A percentile compares a stretch with the other conserved stretches of the same genome.
phyloP scores from a whole-genome alignment of 164 flowering plant species.

The Umbilicus rupestris region DNA sequence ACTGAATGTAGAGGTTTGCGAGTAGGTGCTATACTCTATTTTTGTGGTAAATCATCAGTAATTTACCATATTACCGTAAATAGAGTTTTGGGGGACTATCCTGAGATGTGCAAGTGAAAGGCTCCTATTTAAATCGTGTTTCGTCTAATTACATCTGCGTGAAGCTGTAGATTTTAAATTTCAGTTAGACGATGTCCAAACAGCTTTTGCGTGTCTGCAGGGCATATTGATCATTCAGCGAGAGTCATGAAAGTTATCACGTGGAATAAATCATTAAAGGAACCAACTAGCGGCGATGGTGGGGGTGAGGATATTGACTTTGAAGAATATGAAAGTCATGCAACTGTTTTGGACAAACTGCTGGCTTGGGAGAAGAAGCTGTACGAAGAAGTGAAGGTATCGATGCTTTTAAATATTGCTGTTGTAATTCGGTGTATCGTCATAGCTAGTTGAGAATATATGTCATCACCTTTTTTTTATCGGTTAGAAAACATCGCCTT shows the following conservation, averaged over 20 bases:
- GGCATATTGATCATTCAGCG: conserved; percentile 84
- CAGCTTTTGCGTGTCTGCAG: conserved; percentile 25
- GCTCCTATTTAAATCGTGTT: too few relatives aligned
- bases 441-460: not conserved
- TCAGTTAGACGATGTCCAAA: not conserved
- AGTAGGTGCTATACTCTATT: not conserved
- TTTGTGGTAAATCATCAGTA: too few relatives aligned
- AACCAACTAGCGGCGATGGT: conserved; percentile 36
- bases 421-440: not conserved
- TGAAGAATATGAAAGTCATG: conserved; percentile 79
- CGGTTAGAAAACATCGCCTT: not conserved
- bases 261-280: conserved; percentile 71
- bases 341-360: conserved; percentile 85
- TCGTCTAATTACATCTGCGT: too few relatives aligned
- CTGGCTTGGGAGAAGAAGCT: conserved; percentile 98
- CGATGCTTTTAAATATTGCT: not conserved
- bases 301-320: conserved; percentile 46
- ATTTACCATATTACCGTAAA: too few relatives aligned
- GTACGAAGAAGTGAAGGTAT: conserved; percentile 87
- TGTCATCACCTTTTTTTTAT: conserved; percentile 6
- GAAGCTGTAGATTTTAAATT: not conserved
- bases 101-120: too few relatives aligned
- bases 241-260: conserved; percentile 92
- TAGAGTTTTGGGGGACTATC: too few relatives aligned
- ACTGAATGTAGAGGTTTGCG: not conserved